phyloP scores from a whole-genome alignment of 2,329 filamentous ascomycete species.

The Xylariaceae sp. region DNA sequence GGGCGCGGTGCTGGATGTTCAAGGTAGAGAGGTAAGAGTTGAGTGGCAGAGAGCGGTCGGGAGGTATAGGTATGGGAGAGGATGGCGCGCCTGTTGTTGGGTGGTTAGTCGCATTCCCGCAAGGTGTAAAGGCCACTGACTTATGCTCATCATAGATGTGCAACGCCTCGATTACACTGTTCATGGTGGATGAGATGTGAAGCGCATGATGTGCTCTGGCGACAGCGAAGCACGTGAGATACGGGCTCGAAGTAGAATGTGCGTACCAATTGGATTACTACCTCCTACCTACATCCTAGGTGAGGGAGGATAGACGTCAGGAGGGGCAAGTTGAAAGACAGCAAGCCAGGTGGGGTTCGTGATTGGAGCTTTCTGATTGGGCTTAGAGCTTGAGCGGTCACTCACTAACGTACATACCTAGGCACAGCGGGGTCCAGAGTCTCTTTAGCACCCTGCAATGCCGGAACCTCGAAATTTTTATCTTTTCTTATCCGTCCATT shows the following conservation, averaged over 20 bases:
- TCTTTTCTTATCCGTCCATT: no score
- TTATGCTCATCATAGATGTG: constrained; percentile 97
- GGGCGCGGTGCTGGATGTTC: constrained; percentile 76
- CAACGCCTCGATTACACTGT: constrained; percentile 85
- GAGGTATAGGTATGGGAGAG: constrained; percentile 86
- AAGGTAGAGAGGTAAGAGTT: constrained; percentile 82
- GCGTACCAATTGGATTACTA: no score
- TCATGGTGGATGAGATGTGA: constrained; percentile 55
- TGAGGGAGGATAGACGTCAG: no score
- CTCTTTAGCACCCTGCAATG: constrained; percentile 11
- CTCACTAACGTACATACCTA: no score
- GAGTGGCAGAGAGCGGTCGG: constrained; percentile 70
- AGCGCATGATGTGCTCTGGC: constrained; percentile 22
- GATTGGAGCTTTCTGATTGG: background rate
- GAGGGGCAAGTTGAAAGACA: no score
- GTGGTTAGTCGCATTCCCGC: constrained; percentile 21
- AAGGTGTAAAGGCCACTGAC: constrained; percentile 45
- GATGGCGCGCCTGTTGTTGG: constrained; percentile 65
- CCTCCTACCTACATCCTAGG: no score
- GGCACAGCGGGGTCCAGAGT: no score
- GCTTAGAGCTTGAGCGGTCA: no score
- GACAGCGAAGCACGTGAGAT: background rate
- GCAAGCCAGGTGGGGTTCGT: no score
- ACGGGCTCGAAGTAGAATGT: no score
- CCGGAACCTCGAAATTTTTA: constrained; percentile 21